Percentiles rank a stretch among this genome's conserved stretches.
Evolutionary conservation across 1,284 basidiomycete genomes (phyloP).

Genomic region (Apiotrichum sp.): DNA sequence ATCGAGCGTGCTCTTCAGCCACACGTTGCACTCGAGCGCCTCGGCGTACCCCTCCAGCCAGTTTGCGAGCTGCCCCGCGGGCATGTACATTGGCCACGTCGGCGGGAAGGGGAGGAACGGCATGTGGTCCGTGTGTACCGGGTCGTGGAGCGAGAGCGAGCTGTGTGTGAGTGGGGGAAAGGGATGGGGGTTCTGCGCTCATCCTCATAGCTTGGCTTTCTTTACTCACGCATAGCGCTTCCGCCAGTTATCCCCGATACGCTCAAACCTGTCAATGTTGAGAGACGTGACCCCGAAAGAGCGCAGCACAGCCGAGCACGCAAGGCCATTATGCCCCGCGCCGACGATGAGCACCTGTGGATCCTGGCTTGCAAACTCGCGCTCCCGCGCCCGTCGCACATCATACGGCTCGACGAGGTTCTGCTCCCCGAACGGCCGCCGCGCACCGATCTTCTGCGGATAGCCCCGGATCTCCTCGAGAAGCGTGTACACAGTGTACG

Average conservation of each 20-base stretch:
- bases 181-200: too few species aligned
- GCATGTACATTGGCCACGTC: slow-evolving; percentile 35
- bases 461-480: slow-evolving; percentile 56
- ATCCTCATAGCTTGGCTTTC: too few species aligned
- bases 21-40: slow-evolving; percentile 59
- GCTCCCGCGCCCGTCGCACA: slow-evolving; percentile 39
- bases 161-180: neutral
- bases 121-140: slow-evolving; percentile 50
- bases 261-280: slow-evolving; percentile 44
- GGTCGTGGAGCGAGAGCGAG: slow-evolving; percentile 59
- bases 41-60: slow-evolving; percentile 65
- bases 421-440: slow-evolving; percentile 38
- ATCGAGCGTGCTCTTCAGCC: slow-evolving; percentile 55
- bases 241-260: slow-evolving; percentile 59
- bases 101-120: slow-evolving; percentile 30
- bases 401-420: slow-evolving; percentile 22
- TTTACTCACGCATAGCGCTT: slow-evolving; percentile 46
- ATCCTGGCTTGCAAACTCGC: slow-evolving; percentile 47
- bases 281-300: slow-evolving; percentile 53
- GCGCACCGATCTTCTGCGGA: slow-evolving; percentile 49
- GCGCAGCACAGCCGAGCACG: slow-evolving; percentile 57
- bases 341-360: slow-evolving; percentile 53
- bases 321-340: slow-evolving; percentile 61
- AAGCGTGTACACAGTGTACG: slow-evolving; percentile 56
- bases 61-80: slow-evolving; percentile 55